phyloP scores from a whole-genome alignment of 2,329 filamentous ascomycete species.

The Mollisia scopiformis region DNA sequence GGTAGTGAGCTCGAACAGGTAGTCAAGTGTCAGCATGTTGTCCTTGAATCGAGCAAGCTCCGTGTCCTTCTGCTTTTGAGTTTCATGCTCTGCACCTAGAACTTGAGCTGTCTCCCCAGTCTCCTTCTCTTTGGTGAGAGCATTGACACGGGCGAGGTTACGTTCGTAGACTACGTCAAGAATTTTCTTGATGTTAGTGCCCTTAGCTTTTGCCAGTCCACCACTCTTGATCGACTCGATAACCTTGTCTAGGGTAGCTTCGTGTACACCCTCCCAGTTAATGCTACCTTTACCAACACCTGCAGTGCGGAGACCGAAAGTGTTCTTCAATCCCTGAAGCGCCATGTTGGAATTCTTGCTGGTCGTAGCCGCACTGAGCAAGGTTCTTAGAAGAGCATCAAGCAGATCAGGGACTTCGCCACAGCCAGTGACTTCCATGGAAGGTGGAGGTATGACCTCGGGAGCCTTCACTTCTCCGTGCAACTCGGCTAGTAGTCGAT shows the following conservation, averaged over 20 bases:
- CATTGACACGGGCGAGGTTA: conserved; percentile 58
- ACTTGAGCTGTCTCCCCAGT: conserved; percentile 46
- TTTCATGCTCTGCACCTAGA: conserved; percentile 44
- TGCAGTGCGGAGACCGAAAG: conserved; percentile 63
- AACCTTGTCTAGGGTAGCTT: conserved; percentile 61
- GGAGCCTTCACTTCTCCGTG: conserved; percentile 70
- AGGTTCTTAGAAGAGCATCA: conserved; percentile 56
- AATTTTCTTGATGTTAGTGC: conserved; percentile 72
- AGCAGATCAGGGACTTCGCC: conserved; percentile 59
- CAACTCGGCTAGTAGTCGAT: conserved; percentile 62
- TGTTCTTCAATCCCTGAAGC: conserved; percentile 65
- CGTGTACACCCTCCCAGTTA: conserved; percentile 72
- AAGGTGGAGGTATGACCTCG: conserved; percentile 69
- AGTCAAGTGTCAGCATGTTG: conserved; percentile 59
- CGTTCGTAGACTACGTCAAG: conserved; percentile 73
- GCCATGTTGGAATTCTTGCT: conserved; percentile 61
- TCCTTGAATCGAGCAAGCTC: conserved; percentile 61
- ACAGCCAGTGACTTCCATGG: conserved; percentile 70
- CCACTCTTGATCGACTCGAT: conserved; percentile 70
- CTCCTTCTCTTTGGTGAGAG: conserved; percentile 47
- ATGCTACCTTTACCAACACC: conserved; percentile 73
- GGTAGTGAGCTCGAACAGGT: conserved; percentile 48
- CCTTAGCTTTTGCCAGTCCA: conserved; percentile 73
- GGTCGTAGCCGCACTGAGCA: conserved; percentile 55
- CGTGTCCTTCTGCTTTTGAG: conserved; percentile 52